These are phyloP conservation scores for Camellia sinensis DNA, from an alignment of 148 eudicot genomes.

Conservation along the genomic window DNA sequence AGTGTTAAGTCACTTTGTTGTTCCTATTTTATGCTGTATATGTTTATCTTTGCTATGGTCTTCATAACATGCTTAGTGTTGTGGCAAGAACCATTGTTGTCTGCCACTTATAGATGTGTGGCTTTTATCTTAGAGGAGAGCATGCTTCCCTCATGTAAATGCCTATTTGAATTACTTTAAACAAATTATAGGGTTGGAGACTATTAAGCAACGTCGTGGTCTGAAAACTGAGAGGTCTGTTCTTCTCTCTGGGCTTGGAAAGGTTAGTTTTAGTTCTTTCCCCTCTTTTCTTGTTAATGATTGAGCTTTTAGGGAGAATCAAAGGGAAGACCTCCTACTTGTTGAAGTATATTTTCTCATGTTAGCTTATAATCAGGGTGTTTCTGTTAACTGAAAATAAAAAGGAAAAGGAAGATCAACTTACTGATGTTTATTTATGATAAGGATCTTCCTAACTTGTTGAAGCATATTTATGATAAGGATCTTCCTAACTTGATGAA, in stretches of 20 bases:
- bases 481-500: too few species aligned
- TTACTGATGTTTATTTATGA: too few species aligned
- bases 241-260: conserved; percentile 93
- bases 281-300: neutral
- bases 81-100: conserved; percentile 57
- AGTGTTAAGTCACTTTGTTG: too few species aligned
- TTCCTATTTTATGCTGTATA: conserved; percentile 31
- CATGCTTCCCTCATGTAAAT: neutral
- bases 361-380: too few species aligned
- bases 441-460: neutral
- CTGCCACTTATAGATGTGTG: neutral
- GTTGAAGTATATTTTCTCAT: too few species aligned
- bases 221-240: conserved; percentile 70
- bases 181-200: conserved; percentile 57
- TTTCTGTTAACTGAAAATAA: too few species aligned
- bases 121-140: neutral
- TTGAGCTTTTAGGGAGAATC: neutral
- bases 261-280: conserved; percentile 44
- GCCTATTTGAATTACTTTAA: conserved; percentile 20
- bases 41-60: conserved; percentile 93
- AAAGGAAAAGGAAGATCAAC: too few species aligned
- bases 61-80: conserved; percentile 85
- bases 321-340: too few species aligned
- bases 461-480: neutral
- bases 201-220: conserved; percentile 84